phyloP scores from a whole-genome alignment of 306 rosid genomes.

The Malus orientalis region DNA sequence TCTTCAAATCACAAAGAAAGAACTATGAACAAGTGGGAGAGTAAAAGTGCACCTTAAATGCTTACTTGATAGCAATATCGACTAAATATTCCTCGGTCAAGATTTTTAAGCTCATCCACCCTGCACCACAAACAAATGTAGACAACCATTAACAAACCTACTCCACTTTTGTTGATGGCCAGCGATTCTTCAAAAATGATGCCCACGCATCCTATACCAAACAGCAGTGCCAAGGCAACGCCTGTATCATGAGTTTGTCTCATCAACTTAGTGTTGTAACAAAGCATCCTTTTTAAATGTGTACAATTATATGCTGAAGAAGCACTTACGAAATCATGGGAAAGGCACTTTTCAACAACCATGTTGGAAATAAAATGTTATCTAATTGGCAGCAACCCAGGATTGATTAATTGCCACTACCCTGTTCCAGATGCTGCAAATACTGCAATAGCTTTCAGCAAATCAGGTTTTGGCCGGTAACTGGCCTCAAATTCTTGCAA shows the following conservation, averaged over 20 bases:
- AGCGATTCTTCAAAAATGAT: constrained; percentile 92
- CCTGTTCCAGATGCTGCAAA: constrained; percentile 63
- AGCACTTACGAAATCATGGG: not conserved
- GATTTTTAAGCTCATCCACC: constrained; percentile 67
- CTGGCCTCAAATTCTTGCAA: constrained; percentile 52
- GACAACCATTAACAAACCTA: constrained; percentile 68
- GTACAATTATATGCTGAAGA: not conserved
- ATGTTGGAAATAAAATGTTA: constrained; percentile 19
- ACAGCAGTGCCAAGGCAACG: constrained; percentile 82
- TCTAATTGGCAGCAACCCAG: constrained; percentile 97
- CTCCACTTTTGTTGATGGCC: constrained; percentile 90
- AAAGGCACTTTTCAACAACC: constrained; percentile 1
- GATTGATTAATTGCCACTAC: constrained; percentile 81
- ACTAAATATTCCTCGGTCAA: constrained; percentile 65
- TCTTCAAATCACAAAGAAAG: not conserved
- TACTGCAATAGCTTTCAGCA: constrained; percentile 72
- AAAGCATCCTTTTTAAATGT: not conserved
- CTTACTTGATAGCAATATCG: constrained; percentile 69
- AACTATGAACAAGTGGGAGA: not conserved
- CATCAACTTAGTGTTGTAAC: not conserved
- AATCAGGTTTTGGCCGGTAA: constrained; percentile 75
- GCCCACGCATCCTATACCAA: constrained; percentile 86
- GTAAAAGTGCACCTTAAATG: constrained; percentile 29
- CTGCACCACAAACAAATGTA: constrained; percentile 22
- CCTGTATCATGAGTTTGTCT: constrained; percentile 35